Evolutionary conservation across 2,329 filamentous ascomycete species (phyloP).

Genomic region (Dactylellina drechsleri): DNA sequence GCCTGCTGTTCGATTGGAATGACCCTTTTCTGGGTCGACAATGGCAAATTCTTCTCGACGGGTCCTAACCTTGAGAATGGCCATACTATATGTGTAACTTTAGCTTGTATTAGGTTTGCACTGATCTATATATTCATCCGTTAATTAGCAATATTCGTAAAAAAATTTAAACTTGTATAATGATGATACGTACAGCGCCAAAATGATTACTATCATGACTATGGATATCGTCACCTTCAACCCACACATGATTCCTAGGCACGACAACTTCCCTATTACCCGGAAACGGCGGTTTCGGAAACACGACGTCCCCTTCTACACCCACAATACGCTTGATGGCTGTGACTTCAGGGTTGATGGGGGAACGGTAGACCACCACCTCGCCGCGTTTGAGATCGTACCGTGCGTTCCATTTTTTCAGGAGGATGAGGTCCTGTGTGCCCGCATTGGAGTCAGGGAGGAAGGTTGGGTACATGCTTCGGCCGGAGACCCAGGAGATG

Average conservation of each 20-base stretch:
- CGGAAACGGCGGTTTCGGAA: slow-evolving; percentile 62
- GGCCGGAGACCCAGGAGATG: slow-evolving; percentile 69
- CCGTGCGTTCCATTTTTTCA: slow-evolving; percentile 70
- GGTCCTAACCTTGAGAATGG: slow-evolving; percentile 71
- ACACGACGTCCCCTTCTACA: slow-evolving; percentile 63
- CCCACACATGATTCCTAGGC: slow-evolving; percentile 88
- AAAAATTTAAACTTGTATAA: neutral
- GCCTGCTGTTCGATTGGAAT: slow-evolving; percentile 22
- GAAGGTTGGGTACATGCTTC: slow-evolving; percentile 81
- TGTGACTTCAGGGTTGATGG: slow-evolving; percentile 73
- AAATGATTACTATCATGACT: slow-evolving; percentile 89
- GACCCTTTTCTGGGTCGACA: slow-evolving; percentile 24
- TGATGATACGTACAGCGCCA: slow-evolving; percentile 70
- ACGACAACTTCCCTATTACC: slow-evolving; percentile 67
- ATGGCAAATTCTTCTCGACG: slow-evolving; percentile 61
- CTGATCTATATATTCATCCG: slow-evolving; percentile 64
- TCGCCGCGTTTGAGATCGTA: slow-evolving; percentile 74
- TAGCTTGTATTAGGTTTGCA: slow-evolving; percentile 73
- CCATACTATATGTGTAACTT: slow-evolving; percentile 76
- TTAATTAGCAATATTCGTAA: slow-evolving; percentile 62
- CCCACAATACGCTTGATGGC: slow-evolving; percentile 86
- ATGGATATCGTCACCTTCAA: slow-evolving; percentile 82
- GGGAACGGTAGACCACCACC: slow-evolving; percentile 76
- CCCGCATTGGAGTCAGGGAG: slow-evolving; percentile 61
- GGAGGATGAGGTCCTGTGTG: slow-evolving; percentile 69